phyloP scores from a whole-genome alignment of 768 basidiomycete genomes.

The Psilocybe cubensis region DNA sequence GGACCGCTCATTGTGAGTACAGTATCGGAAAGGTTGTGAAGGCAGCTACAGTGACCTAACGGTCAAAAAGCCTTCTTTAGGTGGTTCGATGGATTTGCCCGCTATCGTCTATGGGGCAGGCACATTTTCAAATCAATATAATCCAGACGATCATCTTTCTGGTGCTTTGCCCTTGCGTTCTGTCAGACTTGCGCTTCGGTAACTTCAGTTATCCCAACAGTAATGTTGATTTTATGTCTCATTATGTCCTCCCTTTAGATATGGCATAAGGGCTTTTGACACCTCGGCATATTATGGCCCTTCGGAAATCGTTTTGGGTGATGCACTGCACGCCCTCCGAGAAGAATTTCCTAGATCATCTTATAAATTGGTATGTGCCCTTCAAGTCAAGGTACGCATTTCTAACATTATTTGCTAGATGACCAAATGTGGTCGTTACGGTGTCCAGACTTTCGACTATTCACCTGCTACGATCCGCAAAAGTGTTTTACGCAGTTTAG shows the following conservation, averaged over 20 bases:
- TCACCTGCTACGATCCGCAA: constrained; percentile 63
- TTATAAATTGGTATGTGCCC: constrained; percentile 65
- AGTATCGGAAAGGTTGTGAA: background rate
- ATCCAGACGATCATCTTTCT: constrained; percentile 57
- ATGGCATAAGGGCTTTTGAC: constrained; percentile 82
- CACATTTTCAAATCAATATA: constrained; percentile 70
- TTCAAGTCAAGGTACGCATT: background rate
- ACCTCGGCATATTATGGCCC: constrained; percentile 82
- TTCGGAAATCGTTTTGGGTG: constrained; percentile 79
- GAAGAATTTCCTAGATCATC: constrained; percentile 77
- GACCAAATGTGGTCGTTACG: constrained; percentile 87
- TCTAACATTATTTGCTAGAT: constrained; percentile 48
- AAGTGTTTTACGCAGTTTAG: constrained; percentile 68
- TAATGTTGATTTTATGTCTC: background rate
- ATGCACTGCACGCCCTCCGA: constrained; percentile 58
- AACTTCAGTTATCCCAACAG: background rate
- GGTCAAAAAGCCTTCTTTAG: constrained; percentile 30
- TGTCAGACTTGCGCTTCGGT: constrained; percentile 79
- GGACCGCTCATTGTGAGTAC: constrained; percentile 45
- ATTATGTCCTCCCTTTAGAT: constrained; percentile 49
- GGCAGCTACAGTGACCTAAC: background rate
- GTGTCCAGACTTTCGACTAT: constrained; percentile 72
- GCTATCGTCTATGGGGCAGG: constrained; percentile 74
- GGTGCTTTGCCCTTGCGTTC: constrained; percentile 64
- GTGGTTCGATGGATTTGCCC: constrained; percentile 41